phyloP scores from a whole-genome alignment of 345 rosid species.

The Heritiera fomes region DNA sequence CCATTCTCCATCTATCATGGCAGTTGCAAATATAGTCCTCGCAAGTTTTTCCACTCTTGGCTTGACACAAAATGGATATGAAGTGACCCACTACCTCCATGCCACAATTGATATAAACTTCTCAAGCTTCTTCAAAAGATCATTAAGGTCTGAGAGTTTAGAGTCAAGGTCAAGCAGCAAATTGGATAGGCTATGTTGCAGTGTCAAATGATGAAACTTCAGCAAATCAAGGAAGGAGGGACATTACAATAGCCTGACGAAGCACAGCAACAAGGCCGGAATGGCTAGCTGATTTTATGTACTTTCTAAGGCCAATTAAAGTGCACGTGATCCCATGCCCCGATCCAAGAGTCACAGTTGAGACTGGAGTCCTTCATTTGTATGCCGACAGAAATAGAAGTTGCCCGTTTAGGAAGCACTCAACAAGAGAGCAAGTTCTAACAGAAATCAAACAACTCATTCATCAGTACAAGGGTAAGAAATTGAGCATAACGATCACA shows the following conservation, averaged over 20 bases:
- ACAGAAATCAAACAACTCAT: conserved; percentile 19
- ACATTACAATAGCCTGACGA: conserved; percentile 19
- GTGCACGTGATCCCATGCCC: conserved; percentile 19
- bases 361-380: conserved; percentile 33
- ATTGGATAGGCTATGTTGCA: conserved; percentile 40
- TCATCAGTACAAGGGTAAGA: conserved; percentile 13
- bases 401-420: conserved; percentile 19
- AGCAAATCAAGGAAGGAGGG: conserved; percentile 25
- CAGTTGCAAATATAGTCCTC: conserved; percentile 15
- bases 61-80: conserved; percentile 18
- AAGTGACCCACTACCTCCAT: conserved; percentile 28
- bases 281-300: conserved; percentile 33
- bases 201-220: conserved; percentile 31
- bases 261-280: conserved; percentile 33
- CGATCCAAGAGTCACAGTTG: conserved; percentile 23
- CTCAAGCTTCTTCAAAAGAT: conserved; percentile 25
- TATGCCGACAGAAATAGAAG: conserved; percentile 24
- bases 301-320: conserved; percentile 20
- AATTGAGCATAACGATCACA: conserved; percentile 35
- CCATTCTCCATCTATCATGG: conserved; percentile 21
- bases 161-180: conserved; percentile 25
- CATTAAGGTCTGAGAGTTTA: conserved; percentile 22
- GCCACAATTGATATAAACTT: conserved; percentile 27
- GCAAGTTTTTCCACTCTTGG: conserved; percentile 22
- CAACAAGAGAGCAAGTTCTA: conserved; percentile 28